Conservation (phyloP, 345 rosid genomes). For the Heritiera fomes region DNA sequence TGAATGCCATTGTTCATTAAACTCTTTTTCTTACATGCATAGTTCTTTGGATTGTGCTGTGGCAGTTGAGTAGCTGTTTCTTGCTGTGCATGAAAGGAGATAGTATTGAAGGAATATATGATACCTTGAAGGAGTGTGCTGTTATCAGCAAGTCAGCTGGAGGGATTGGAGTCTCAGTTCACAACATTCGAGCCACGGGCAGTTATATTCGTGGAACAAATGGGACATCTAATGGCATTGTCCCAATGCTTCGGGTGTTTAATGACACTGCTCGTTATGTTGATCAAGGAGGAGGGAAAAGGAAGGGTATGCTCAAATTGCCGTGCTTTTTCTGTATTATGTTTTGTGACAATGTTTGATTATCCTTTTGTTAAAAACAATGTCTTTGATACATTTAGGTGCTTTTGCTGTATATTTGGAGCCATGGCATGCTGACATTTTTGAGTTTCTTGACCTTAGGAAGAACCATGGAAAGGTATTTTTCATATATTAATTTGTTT, state of each 20-base stretch:
- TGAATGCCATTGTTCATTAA: not conserved
- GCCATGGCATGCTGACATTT: slow-evolving; percentile 84
- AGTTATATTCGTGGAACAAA: slow-evolving; percentile 86
- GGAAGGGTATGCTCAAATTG: slow-evolving; percentile 53
- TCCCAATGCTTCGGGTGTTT: slow-evolving; percentile 83
- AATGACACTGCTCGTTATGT: slow-evolving; percentile 90
- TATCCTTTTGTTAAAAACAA: not conserved
- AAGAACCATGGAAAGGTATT: slow-evolving; percentile 80
- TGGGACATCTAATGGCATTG: slow-evolving; percentile 81
- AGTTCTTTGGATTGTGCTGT: slow-evolving; percentile 9
- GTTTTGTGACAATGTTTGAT: not conserved
- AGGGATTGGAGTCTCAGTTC: slow-evolving; percentile 88
- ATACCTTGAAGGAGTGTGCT: slow-evolving; percentile 91
- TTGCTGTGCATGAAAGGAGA: slow-evolving; percentile 91
- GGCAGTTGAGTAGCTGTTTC: slow-evolving; percentile 90
- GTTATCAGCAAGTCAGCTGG: slow-evolving; percentile 96
- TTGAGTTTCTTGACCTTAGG: slow-evolving; percentile 73
- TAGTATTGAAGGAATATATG: slow-evolving; percentile 92
- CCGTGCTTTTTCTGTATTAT: not conserved
- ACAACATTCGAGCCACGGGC: slow-evolving; percentile 80
- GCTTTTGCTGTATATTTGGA: slow-evolving; percentile 90
- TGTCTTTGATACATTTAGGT: slow-evolving; percentile 38
- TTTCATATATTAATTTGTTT: not conserved
- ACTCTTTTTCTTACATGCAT: not conserved
- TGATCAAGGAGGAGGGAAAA: slow-evolving; percentile 74